A percentile compares a stretch with the other conserved stretches of the same genome.
Conservation (phyloP, 2,329 filamentous ascomycete genomes). For the Trichoderma citrinoviride region DNA sequence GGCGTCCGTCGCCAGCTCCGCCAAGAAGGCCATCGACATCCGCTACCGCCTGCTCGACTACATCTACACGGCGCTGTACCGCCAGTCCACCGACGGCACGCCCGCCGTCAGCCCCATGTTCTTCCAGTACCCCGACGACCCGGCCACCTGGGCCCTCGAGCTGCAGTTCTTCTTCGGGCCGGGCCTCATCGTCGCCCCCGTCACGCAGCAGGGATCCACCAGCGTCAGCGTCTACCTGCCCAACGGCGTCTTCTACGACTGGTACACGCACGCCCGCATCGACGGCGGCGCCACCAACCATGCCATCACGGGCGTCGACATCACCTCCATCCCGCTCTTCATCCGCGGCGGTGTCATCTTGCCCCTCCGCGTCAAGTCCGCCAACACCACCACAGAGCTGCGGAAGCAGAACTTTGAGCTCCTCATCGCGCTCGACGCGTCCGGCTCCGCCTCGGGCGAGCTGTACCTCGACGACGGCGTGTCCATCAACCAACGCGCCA, state of each 20-base stretch:
- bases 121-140: slow-evolving; percentile 62
- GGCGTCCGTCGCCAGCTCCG: slow-evolving; percentile 60
- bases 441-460: slow-evolving; percentile 63
- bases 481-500: slow-evolving; percentile 55
- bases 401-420: slow-evolving; percentile 67
- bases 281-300: slow-evolving; percentile 41
- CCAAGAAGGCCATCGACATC: slow-evolving; percentile 65
- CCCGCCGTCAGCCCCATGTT: slow-evolving; percentile 69
- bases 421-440: slow-evolving; percentile 61
- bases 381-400: slow-evolving; percentile 63
- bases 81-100: slow-evolving; percentile 57
- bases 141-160: slow-evolving; percentile 45
- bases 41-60: slow-evolving; percentile 82
- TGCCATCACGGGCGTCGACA: slow-evolving; percentile 36
- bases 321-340: slow-evolving; percentile 61
- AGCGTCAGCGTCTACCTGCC: slow-evolving; percentile 50
- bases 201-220: slow-evolving; percentile 44
- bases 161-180: slow-evolving; percentile 52
- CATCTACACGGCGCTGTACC: slow-evolving; percentile 69
- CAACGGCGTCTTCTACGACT: slow-evolving; percentile 51
- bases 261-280: slow-evolving; percentile 47
- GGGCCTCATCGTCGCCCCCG: slow-evolving; percentile 48
- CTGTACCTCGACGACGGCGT: slow-evolving; percentile 79
- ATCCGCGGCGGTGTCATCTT: slow-evolving; percentile 64
- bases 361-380: slow-evolving; percentile 54